Percentiles rank a stretch among this genome's conserved stretches.
Conservation (phyloP, 176 grass and related monocot genomes). For the Carex scoparia region DNA sequence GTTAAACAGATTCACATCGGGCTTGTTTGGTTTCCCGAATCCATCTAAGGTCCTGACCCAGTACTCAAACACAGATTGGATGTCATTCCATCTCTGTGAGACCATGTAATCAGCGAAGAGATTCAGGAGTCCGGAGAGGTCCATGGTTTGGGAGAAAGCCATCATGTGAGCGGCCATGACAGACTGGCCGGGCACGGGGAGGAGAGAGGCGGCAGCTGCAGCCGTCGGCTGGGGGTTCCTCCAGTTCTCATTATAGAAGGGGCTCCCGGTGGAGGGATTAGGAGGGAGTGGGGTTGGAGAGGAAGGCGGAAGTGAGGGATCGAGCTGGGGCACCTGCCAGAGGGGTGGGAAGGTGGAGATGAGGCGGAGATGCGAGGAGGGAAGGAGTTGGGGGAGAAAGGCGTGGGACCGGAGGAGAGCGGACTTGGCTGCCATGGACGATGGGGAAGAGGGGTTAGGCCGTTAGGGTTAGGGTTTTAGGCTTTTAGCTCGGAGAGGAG, state of each 20-base stretch:
- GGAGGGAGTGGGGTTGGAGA: conserved; percentile 59
- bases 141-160: conserved; percentile 26
- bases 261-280: conserved; percentile 72
- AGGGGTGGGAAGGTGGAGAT: conserved; percentile 69
- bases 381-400: background rate
- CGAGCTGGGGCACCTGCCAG: conserved; percentile 52
- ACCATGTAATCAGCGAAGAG: conserved; percentile 59
- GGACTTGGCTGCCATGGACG: conserved; percentile 51
- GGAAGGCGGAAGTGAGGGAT: conserved; percentile 16
- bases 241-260: conserved; percentile 89
- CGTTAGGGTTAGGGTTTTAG: conserved; percentile 55
- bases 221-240: conserved; percentile 40
- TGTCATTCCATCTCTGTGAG: conserved; percentile 61
- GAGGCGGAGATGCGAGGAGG: conserved; percentile 33
- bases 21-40: conserved; percentile 74
- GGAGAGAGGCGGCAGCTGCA: conserved; percentile 32
- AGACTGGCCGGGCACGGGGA: conserved; percentile 24
- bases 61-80: conserved; percentile 65
- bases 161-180: conserved; percentile 21
- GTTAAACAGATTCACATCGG: conserved; percentile 87
- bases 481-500: background rate
- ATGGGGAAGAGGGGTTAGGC: background rate
- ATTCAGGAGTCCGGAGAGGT: conserved; percentile 53
- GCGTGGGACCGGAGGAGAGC: conserved; percentile 48
- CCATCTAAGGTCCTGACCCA: conserved; percentile 78